These are phyloP conservation scores for Pichia sorboxylosa DNA, from an alignment of 1,139 yeast species.

Conservation along the genomic window DNA sequence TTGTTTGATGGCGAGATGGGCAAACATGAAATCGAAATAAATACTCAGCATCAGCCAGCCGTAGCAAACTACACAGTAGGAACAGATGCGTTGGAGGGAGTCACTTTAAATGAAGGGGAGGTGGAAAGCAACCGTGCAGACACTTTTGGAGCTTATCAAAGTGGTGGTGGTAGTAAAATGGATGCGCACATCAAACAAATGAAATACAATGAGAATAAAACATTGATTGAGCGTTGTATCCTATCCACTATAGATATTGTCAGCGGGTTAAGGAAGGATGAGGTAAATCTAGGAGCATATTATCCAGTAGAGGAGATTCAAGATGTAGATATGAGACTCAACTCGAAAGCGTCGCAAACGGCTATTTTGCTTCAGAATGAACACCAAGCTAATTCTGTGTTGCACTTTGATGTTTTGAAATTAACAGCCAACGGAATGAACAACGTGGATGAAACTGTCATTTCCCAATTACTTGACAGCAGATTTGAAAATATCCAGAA, in stretches of 20 bases:
- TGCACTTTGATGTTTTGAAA: constrained; percentile 40
- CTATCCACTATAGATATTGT: constrained; percentile 41
- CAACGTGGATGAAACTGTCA: constrained; percentile 47
- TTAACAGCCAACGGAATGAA: neutral
- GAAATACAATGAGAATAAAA: constrained; percentile 57
- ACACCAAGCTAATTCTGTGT: neutral
- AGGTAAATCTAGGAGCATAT: constrained; percentile 42
- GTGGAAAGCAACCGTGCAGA: neutral
- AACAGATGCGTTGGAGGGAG: constrained; percentile 18
- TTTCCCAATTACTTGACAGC: constrained; percentile 54
- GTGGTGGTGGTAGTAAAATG: neutral
- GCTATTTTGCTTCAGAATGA: neutral
- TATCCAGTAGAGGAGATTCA: constrained; percentile 34
- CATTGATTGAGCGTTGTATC: constrained; percentile 52
- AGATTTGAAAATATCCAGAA: constrained; percentile 49
- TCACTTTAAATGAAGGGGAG: constrained; percentile 18
- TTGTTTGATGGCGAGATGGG: constrained; percentile 5
- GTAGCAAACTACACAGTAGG: constrained; percentile 13
- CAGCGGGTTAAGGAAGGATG: constrained; percentile 43
- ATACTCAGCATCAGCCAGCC: too few relatives aligned
- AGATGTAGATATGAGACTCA: neutral
- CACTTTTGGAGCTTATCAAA: neutral
- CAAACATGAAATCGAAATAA: too few relatives aligned
- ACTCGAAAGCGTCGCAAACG: neutral
- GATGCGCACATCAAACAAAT: constrained; percentile 42